These are phyloP conservation scores for Taphrina wiesneri DNA, from an alignment of 1,139 yeast species.

Conservation along the genomic window DNA sequence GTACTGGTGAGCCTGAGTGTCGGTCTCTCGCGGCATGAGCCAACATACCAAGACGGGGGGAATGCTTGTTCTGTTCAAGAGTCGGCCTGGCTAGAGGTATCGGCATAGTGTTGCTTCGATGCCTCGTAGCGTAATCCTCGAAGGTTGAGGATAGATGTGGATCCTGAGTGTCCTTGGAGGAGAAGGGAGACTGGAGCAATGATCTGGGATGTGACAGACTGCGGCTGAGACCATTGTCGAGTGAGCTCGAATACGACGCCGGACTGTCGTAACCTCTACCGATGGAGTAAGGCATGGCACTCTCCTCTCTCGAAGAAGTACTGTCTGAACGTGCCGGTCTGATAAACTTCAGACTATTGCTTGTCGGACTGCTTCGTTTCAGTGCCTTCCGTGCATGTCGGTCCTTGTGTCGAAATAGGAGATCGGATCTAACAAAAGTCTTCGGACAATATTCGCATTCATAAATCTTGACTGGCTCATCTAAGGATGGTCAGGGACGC, in stretches of 20 bases:
- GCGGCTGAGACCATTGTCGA: not conserved
- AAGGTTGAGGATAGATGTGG: not conserved
- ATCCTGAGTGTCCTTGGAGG: not conserved
- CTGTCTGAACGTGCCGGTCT: slow-evolving; percentile 31
- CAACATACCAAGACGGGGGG: not conserved
- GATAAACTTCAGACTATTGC: slow-evolving; percentile 3
- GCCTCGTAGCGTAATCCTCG: not conserved
- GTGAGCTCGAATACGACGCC: slow-evolving; percentile 1
- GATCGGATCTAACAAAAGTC: slow-evolving; percentile 29
- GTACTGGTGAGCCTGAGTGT: not conserved
- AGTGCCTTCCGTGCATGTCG: slow-evolving; percentile 20
- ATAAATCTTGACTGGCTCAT: slow-evolving; percentile 30
- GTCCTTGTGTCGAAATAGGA: slow-evolving; percentile 30
- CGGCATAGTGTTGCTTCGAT: slow-evolving; percentile 8
- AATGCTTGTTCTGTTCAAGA: not conserved
- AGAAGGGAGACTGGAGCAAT: slow-evolving; percentile 30
- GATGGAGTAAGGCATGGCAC: not conserved
- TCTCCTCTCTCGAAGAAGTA: slow-evolving; percentile 15
- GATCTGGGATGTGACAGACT: slow-evolving; percentile 14
- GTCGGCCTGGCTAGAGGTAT: not conserved
- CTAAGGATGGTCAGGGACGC: not conserved
- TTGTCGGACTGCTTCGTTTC: not conserved
- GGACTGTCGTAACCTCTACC: not conserved
- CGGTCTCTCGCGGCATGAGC: not conserved
- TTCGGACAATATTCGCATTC: slow-evolving; percentile 31